Percentiles rank a stretch among this genome's conserved stretches.
These are phyloP conservation scores for Schwanniomyces vanrijiae DNA, from an alignment of 805 yeast species.

Conservation along the genomic window DNA sequence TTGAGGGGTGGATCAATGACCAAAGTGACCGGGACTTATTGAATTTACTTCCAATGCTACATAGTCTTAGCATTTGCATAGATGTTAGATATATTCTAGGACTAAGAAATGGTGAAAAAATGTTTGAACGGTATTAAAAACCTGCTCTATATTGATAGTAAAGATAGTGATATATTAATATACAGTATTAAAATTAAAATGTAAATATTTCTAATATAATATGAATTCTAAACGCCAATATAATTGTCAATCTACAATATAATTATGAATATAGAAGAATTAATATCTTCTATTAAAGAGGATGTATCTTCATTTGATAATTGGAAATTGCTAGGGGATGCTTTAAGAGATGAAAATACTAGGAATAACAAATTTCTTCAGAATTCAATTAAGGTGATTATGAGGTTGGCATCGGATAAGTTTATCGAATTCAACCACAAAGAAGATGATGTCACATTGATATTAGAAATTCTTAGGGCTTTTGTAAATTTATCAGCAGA, in stretches of 20 bases:
- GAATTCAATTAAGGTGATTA: slow-evolving; percentile 6
- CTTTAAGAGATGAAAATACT: slow-evolving; percentile 18
- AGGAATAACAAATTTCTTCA: slow-evolving; percentile 12
- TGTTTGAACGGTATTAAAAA: slow-evolving; percentile 44
- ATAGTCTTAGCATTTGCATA: slow-evolving; percentile 72
- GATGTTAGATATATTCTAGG: slow-evolving; percentile 83
- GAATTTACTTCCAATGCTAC: slow-evolving; percentile 75
- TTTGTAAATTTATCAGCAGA: slow-evolving; percentile 37
- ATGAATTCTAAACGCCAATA: not conserved
- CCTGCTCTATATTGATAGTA: too few relatives aligned
- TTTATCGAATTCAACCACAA: not conserved
- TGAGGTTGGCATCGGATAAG: slow-evolving; percentile 3
- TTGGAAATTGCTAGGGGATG: slow-evolving; percentile 16
- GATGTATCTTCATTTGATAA: not conserved
- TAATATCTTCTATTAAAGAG: not conserved
- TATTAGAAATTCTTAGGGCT: slow-evolving; percentile 24
- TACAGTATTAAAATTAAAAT: not conserved
- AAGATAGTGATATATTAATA: not conserved
- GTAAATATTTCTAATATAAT: not conserved
- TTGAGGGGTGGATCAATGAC: slow-evolving; percentile 98
- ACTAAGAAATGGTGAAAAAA: slow-evolving; percentile 68
- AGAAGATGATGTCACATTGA: slow-evolving; percentile 2
- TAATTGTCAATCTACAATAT: not conserved
- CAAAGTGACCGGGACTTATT: slow-evolving; percentile 85
- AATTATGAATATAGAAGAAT: not conserved